Evolutionary conservation across 495 filamentous ascomycete species (phyloP).

Genomic region (Penicillium coprophilum): DNA sequence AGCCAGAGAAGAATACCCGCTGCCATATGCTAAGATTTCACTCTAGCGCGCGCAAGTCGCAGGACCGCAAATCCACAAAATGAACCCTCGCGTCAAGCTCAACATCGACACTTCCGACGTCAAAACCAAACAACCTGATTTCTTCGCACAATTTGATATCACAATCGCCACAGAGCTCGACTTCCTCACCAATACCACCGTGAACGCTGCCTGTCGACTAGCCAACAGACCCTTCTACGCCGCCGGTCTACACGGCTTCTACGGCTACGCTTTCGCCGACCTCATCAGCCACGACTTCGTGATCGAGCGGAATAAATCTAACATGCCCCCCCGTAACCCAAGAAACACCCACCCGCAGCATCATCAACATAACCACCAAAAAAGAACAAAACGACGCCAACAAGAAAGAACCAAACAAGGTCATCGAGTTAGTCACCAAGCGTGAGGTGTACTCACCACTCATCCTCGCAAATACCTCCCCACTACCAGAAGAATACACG

Average conservation of each 20-base stretch:
- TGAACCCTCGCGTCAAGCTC: constrained; percentile 88
- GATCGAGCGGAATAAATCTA: constrained; percentile 79
- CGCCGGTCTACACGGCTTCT: constrained; percentile 81
- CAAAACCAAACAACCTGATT: constrained; percentile 61
- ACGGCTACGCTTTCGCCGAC: constrained; percentile 93
- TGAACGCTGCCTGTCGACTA: constrained; percentile 81
- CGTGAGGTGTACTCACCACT: constrained; percentile 84
- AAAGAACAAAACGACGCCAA: constrained; percentile 68
- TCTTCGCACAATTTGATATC: constrained; percentile 76
- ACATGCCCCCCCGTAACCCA: constrained; percentile 61
- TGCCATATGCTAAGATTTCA: constrained; percentile 8
- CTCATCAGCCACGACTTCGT: constrained; percentile 84
- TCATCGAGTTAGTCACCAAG: constrained; percentile 89
- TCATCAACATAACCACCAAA: constrained; percentile 69
- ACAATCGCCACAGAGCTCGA: constrained; percentile 90
- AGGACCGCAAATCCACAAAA: constrained; percentile 68
- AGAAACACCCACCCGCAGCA: constrained; percentile 75
- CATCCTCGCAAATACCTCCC: constrained; percentile 71
- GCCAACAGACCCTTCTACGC: constrained; percentile 82
- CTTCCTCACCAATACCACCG: constrained; percentile 63
- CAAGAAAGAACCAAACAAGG: constrained; percentile 70
- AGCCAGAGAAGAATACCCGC: background rate
- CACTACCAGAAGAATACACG: constrained; percentile 67
- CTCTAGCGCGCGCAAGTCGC: constrained; percentile 77
- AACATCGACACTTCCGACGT: constrained; percentile 66